Percentiles rank a stretch among this genome's conserved stretches.
Conservation (phyloP, 2,329 filamentous ascomycete genomes). For the Diaporthe helianthi region DNA sequence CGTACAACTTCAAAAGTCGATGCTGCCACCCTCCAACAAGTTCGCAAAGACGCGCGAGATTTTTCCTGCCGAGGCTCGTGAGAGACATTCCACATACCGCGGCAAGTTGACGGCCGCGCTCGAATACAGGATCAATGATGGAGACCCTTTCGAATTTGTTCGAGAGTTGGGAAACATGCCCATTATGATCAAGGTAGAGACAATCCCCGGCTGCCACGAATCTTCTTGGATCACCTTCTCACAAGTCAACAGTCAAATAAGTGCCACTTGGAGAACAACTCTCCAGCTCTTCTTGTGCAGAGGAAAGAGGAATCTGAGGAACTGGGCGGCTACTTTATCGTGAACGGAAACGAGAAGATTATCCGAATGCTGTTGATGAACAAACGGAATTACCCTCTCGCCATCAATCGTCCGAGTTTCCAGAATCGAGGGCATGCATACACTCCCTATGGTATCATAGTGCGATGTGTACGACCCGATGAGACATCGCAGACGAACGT, state of each 20-base stretch:
- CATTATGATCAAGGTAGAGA: slow-evolving; percentile 85
- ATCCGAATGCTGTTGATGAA: slow-evolving; percentile 91
- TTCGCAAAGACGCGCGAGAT: slow-evolving; percentile 84
- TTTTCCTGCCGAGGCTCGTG: slow-evolving; percentile 89
- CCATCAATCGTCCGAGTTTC: slow-evolving; percentile 91
- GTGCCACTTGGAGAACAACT: slow-evolving; percentile 88
- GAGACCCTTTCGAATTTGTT: slow-evolving; percentile 80
- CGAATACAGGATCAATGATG: slow-evolving; percentile 87
- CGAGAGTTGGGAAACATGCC: slow-evolving; percentile 89
- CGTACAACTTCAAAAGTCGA: slow-evolving; percentile 81
- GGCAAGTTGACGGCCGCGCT: slow-evolving; percentile 84
- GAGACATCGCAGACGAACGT: slow-evolving; percentile 98
- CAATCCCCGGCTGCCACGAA: slow-evolving; percentile 18
- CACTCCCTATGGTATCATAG: slow-evolving; percentile 87
- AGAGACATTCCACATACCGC: slow-evolving; percentile 90
- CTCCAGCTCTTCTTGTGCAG: slow-evolving; percentile 81
- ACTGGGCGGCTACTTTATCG: slow-evolving; percentile 93
- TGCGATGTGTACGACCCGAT: slow-evolving; percentile 93
- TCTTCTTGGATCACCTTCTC: slow-evolving; percentile 36
- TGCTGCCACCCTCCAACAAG: slow-evolving; percentile 83
- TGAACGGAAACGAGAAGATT: slow-evolving; percentile 97
- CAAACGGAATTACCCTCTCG: slow-evolving; percentile 92
- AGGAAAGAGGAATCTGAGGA: slow-evolving; percentile 96
- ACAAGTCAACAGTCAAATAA: slow-evolving; percentile 71
- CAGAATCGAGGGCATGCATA: slow-evolving; percentile 85